Base-by-base conservation (phyloP, 148 eudicot species). In the Nyssa sinensis region DNA sequence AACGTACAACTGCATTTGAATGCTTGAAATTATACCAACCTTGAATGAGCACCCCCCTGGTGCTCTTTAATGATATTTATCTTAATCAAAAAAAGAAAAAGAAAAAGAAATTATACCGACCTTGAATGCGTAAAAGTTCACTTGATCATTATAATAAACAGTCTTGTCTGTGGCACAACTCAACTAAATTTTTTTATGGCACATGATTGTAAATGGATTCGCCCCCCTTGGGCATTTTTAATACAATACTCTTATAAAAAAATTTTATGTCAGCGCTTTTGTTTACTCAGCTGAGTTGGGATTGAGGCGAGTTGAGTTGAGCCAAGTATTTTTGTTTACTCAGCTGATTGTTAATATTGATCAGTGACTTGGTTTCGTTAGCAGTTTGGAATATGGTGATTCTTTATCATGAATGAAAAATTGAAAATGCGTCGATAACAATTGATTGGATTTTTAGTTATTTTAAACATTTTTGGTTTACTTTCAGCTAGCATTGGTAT, bases 1-100 rank as follows among this genome's bases (percentile, higher is more conserved):
- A 90, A 92, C 93, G 98, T 88, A 78, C 62, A 70, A 12, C 39
- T 64, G 41, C 65, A 71, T 25, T 25, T 35, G 25, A 2, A 35
- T 71, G 63, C 29, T 69, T 63, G 24, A 33, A 51, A 32, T 39
- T 55, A 55, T 64, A 51, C 62, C 64, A 33, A 33, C 53, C 60
- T 34, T 31, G 69, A 23, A 31, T 24, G 37, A 62, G 59, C 4
- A 55, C n/a, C n/a, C n/a, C n/a, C n/a, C n/a, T n/a, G n/a, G n/a
- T n/a, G n/a, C n/a, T n/a, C 44, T 37, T 37, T 37, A 37, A 37
- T 37, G 9, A n/a, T n/a, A n/a, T n/a, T n/a, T n/a, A n/a, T n/a
- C n/a, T n/a, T n/a, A n/a, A n/a, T n/a, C n/a, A n/a, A n/a, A n/a
- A n/a, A n/a, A n/a, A n/a, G n/a, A n/a, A n/a, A n/a, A n/a, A n/a